Conservation (phyloP, 2,329 filamentous ascomycete species). For the Colletotrichum scovillei region DNA sequence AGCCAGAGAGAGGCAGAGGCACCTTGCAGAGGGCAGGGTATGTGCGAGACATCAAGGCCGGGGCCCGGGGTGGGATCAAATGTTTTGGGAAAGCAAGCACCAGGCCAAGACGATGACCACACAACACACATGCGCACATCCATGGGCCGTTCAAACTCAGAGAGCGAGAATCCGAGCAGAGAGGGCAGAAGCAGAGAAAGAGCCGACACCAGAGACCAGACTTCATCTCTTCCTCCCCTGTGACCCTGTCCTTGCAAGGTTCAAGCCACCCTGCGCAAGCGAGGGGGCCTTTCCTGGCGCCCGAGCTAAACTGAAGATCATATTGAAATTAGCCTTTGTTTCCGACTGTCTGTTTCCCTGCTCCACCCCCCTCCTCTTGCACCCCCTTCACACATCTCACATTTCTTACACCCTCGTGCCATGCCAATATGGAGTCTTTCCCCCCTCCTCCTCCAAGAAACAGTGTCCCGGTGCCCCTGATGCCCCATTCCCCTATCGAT, state of each 20-base stretch:
- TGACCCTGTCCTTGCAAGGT: slow-evolving; percentile 26
- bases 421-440: slow-evolving; percentile 22
- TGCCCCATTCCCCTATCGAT: slow-evolving; percentile 15
- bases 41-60: slow-evolving; percentile 28
- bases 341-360: slow-evolving; percentile 36
- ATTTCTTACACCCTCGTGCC: slow-evolving; percentile 16
- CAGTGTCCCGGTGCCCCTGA: slow-evolving; percentile 24
- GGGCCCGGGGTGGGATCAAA: slow-evolving; percentile 29
- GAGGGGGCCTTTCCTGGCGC: slow-evolving; percentile 36
- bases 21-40: slow-evolving; percentile 28
- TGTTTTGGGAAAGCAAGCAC: slow-evolving; percentile 31
- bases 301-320: slow-evolving; percentile 36
- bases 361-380: neutral
- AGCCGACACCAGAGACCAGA: slow-evolving; percentile 9
- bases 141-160: neutral
- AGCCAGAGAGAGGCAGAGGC: slow-evolving; percentile 29
- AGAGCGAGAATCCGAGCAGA: slow-evolving; percentile 16
- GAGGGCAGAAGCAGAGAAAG: slow-evolving; percentile 9
- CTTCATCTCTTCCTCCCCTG: neutral
- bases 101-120: slow-evolving; percentile 10
- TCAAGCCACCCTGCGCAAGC: slow-evolving; percentile 37
- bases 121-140: neutral
- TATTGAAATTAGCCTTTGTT: slow-evolving; percentile 37
- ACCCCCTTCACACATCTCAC: slow-evolving; percentile 3
- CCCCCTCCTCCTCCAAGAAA: slow-evolving; percentile 17